These are phyloP conservation scores for Ascochyta viciae-villosae DNA, from an alignment of 2,329 filamentous ascomycete genomes.

Conservation along the genomic window DNA sequence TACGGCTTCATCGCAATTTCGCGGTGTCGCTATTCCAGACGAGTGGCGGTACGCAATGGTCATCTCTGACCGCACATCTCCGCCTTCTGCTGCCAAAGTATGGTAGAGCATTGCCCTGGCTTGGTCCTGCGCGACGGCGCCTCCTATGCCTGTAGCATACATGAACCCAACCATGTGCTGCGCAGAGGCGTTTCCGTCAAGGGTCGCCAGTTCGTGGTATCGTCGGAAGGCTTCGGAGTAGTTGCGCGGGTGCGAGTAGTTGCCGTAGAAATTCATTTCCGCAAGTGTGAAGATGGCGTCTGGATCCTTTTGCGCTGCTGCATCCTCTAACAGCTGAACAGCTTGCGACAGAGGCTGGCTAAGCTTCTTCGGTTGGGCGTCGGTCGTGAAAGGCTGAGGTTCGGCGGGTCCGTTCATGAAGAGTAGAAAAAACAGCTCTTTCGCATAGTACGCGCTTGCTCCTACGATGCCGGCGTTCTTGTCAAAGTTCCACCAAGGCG, in stretches of 20 bases:
- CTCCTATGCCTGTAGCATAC: slow-evolving; percentile 91
- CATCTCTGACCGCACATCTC: slow-evolving; percentile 89
- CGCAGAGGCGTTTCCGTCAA: slow-evolving; percentile 86
- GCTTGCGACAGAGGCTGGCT: slow-evolving; percentile 63
- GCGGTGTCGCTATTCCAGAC: slow-evolving; percentile 81
- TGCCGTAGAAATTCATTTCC: slow-evolving; percentile 96
- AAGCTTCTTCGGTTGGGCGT: slow-evolving; percentile 52
- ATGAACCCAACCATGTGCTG: slow-evolving; percentile 96
- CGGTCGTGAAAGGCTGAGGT: slow-evolving; percentile 52
- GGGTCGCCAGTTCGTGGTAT: slow-evolving; percentile 78
- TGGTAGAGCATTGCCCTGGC: slow-evolving; percentile 93
- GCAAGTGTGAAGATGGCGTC: slow-evolving; percentile 90
- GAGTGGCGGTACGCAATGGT: slow-evolving; percentile 87
- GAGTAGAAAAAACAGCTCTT: slow-evolving; percentile 67
- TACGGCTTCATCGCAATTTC: slow-evolving; percentile 83
- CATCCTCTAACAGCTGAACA: slow-evolving; percentile 64
- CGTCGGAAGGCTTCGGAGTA: slow-evolving; percentile 79
- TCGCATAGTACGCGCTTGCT: slow-evolving; percentile 65
- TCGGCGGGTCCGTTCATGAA: slow-evolving; percentile 68
- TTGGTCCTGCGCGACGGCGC: slow-evolving; percentile 82
- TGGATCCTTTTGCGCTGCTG: slow-evolving; percentile 66
- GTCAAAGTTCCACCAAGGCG: slow-evolving; percentile 50
- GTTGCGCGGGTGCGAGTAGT: slow-evolving; percentile 85
- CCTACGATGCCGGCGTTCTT: slow-evolving; percentile 66
- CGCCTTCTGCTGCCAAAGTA: slow-evolving; percentile 86